phyloP scores from a whole-genome alignment of 2,329 filamentous ascomycete genomes.

The Grosmannia serpens region DNA sequence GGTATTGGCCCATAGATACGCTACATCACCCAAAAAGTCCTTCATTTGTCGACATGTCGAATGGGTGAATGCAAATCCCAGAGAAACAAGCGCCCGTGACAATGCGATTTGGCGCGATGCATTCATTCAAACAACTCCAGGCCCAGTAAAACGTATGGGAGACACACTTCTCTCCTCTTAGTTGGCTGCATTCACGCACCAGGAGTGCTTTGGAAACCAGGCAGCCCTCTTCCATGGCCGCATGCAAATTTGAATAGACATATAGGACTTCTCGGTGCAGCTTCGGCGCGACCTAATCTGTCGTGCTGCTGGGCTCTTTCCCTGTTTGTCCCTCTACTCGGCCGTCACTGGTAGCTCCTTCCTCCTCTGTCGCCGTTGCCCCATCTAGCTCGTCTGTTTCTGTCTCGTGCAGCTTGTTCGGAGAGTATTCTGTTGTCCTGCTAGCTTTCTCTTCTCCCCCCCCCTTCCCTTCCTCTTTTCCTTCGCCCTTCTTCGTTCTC shows the following conservation, averaged over 20 bases:
- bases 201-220: background rate
- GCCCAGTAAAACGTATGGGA: background rate
- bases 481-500: background rate
- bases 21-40: background rate
- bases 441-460: background rate
- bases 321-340: background rate
- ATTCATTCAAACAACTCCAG: background rate
- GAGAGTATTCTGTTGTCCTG: background rate
- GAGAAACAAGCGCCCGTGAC: background rate
- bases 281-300: background rate
- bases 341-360: background rate
- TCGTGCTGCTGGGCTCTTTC: background rate
- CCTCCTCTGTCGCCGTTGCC: background rate
- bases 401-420: background rate
- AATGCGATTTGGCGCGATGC: background rate
- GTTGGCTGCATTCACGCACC: background rate
- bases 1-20: too few species aligned
- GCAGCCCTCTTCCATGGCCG: background rate
- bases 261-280: background rate
- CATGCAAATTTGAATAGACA: too few species aligned
- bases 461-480: background rate
- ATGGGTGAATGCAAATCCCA: background rate
- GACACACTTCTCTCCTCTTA: background rate
- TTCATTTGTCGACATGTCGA: background rate
- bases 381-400: background rate